Evolutionary conservation across 108 stramenopile species (phyloP).

Genomic region (Cyclotella cryptica): DNA sequence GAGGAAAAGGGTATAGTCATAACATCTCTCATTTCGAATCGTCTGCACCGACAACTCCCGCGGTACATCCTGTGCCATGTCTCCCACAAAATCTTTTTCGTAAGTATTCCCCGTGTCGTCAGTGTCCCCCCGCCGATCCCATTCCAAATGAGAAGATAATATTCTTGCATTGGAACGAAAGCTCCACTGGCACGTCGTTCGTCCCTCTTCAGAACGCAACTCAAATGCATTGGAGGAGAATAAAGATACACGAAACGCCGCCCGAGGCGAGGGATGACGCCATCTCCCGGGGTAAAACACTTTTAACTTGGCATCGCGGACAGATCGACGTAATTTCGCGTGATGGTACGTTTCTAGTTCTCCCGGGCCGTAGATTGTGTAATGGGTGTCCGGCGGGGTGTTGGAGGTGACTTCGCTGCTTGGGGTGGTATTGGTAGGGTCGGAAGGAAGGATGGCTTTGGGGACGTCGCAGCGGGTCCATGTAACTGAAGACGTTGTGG

Average conservation of each 20-base stretch:
- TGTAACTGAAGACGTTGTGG: background rate
- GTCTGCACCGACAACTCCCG: background rate
- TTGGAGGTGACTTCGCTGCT: too few relatives aligned
- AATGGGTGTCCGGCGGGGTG: background rate
- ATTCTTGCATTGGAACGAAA: constrained; percentile 47
- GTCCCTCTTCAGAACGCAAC: constrained; percentile 15
- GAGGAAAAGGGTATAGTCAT: constrained; percentile 23
- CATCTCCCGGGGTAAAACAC: constrained; percentile 49
- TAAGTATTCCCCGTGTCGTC: background rate
- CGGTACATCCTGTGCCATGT: background rate
- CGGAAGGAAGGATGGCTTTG: background rate
- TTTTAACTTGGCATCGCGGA: constrained; percentile 38
- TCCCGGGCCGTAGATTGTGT: constrained; percentile 40
- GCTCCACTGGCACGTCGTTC: background rate
- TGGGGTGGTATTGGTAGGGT: background rate
- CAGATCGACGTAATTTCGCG: constrained; percentile 12
- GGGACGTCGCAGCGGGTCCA: constrained; percentile 14
- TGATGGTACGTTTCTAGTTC: constrained; percentile 47
- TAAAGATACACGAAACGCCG: constrained; percentile 30
- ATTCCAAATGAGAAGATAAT: background rate
- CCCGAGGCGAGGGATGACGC: constrained; percentile 19
- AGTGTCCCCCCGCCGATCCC: background rate
- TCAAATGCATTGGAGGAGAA: background rate
- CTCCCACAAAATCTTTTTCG: background rate
- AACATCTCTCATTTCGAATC: constrained; percentile 4